Base-by-base conservation (phyloP, 1,284 basidiomycete genomes). In the Sporisorium scitamineum region DNA sequence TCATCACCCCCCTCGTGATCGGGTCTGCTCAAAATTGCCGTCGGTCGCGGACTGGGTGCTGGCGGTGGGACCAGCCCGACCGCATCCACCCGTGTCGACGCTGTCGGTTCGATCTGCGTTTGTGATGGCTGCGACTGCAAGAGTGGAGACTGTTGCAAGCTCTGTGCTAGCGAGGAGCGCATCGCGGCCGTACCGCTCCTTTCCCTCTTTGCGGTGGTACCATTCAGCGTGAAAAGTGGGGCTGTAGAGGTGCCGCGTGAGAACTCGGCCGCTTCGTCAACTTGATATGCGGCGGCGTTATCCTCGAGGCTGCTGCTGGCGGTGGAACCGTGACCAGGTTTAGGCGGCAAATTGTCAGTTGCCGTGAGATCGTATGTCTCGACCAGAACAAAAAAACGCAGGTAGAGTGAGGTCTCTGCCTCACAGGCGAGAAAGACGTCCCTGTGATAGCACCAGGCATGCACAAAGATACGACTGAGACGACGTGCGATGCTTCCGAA, bases 391-490 rank as follows among this genome's bases (percentile, higher is more conserved):
- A 93, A 89, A 88, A 98, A 98, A 71, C 95, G 92, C 31, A 92
- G 91, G 82, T 97, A 97, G 1, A 98, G 88, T 0, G 92, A 92
- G 6, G 92, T 94, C 85, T 97, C 94, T 2, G 91, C 92, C 86
- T 96, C 94, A 47, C 93, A 93, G 80, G 93, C 91, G 78, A 94
- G 91, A 80, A 95, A 97, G 0, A 91, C 90, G 81, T 96, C 95
- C 63, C 93, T 91, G 86, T 98, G 86, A 53, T 86, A 85, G 45
- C 76, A 82, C 87, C 94, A 96, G 1, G 95, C 94, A 86, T 99
- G 96, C 0, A 93, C 93, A 84, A 99, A 98, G 80, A 97, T 95
- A 52, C 96, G 90, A 7, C 94, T 94, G 3, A 98, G 90, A 11
- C 96, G 90, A 0, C 94, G 89, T 5, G 93, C 92, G 22, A 95